phyloP scores from a whole-genome alignment of 441 rosid genomes.

The Aleurites moluccanus region DNA sequence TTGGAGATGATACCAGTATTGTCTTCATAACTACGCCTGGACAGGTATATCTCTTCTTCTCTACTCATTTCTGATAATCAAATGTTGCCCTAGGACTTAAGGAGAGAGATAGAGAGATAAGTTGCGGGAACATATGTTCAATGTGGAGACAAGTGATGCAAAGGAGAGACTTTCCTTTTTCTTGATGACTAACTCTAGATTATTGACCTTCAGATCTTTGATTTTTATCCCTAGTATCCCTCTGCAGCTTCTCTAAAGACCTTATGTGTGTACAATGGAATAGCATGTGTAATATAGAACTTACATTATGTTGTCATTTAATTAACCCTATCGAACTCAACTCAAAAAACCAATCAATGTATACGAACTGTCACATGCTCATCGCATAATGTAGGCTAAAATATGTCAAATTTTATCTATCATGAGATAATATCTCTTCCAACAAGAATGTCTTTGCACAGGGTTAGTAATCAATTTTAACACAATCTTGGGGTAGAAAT shows the following conservation, averaged over 20 bases:
- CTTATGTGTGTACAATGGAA: neutral
- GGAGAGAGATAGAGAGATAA: neutral
- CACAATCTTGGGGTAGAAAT: neutral
- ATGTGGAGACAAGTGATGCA: neutral
- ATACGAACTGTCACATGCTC: neutral
- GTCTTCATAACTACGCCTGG: conserved; percentile 90
- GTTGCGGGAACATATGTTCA: conserved; percentile 1
- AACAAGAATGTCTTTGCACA: neutral
- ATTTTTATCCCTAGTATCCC: neutral
- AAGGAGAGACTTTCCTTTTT: neutral
- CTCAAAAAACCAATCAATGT: neutral
- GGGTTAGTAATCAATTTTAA: neutral
- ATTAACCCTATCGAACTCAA: neutral
- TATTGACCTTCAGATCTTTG: neutral
- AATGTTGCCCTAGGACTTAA: neutral
- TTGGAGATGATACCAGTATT: conserved; percentile 63
- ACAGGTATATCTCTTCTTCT: conserved; percentile 49
- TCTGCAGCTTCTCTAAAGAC: neutral
- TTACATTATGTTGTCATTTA: neutral
- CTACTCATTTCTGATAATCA: neutral
- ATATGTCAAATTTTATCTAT: neutral
- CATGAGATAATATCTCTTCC: neutral
- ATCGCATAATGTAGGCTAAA: neutral
- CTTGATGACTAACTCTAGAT: neutral
- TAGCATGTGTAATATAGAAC: neutral